These are phyloP conservation scores for Ganoderma boninense DNA, from an alignment of 1,284 basidiomycete species.

Conservation along the genomic window DNA sequence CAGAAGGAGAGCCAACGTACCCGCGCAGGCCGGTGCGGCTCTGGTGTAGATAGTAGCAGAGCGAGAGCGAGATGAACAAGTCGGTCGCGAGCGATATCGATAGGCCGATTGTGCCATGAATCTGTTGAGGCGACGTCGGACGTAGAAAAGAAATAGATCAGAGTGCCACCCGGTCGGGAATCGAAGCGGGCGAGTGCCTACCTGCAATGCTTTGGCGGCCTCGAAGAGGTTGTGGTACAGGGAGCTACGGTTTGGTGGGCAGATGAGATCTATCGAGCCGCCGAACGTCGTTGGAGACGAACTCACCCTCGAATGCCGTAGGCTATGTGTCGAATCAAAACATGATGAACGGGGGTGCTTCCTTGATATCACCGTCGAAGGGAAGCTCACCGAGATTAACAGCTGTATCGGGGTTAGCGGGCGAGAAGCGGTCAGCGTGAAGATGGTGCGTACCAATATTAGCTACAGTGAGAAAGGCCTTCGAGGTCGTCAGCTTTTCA, in stretches of 20 bases:
- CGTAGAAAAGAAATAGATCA: not conserved
- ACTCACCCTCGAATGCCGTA: not conserved
- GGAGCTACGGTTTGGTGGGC: not conserved
- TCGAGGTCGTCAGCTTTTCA: not conserved
- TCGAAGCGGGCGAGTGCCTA: not conserved
- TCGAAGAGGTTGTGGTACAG: not conserved
- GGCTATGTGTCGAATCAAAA: not conserved
- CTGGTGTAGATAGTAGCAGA: not conserved
- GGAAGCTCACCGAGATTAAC: not conserved
- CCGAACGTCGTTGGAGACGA: not conserved
- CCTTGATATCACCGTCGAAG: not conserved
- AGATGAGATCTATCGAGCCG: not conserved
- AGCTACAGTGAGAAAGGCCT: not conserved
- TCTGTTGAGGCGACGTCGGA: not conserved
- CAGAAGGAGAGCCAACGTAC: not conserved
- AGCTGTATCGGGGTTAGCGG: not conserved
- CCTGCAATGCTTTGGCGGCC: not conserved
- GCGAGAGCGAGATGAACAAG: not conserved
- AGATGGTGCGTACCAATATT: not conserved
- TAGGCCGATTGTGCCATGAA: not conserved
- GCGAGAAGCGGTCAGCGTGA: not conserved
- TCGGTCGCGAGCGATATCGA: not conserved
- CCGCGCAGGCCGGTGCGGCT: not conserved
- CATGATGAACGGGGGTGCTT: not conserved
- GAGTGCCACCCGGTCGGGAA: too few relatives aligned